Percentiles rank a stretch among this genome's conserved stretches.
Conservation (phyloP, 352 stramenopile species). For the Phytophthora ramorum region DNA sequence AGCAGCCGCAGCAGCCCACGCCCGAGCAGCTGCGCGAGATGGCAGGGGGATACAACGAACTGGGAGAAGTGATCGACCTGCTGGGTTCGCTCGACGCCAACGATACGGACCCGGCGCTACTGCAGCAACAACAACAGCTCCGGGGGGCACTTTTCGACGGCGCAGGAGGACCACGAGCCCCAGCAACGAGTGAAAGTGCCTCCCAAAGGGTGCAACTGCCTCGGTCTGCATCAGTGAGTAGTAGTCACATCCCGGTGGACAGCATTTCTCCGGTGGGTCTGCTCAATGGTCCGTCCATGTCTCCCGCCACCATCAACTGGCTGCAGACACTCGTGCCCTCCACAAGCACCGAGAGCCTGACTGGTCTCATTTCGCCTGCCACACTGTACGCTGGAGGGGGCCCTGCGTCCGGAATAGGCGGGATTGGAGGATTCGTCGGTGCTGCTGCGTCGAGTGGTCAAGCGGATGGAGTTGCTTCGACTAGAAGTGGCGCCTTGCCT, state of each 20-base stretch:
- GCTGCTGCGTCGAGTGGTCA: slow-evolving; percentile 14
- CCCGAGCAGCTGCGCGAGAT: slow-evolving; percentile 38
- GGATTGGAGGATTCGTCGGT: slow-evolving; percentile 19
- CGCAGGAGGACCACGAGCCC: not conserved
- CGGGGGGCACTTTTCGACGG: slow-evolving; percentile 5
- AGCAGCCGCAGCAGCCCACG: slow-evolving; percentile 13
- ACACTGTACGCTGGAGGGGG: slow-evolving; percentile 40
- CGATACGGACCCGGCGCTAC: slow-evolving; percentile 36
- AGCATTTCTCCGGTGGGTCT: slow-evolving; percentile 64
- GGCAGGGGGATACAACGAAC: slow-evolving; percentile 55
- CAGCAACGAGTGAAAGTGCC: not conserved
- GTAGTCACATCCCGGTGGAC: slow-evolving; percentile 47
- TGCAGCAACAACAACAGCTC: slow-evolving; percentile 19
- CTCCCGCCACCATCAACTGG: slow-evolving; percentile 79
- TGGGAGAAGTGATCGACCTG: slow-evolving; percentile 72
- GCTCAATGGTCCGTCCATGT: slow-evolving; percentile 71
- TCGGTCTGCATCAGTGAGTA: slow-evolving; percentile 51
- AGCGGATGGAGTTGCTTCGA: slow-evolving; percentile 18
- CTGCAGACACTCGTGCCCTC: slow-evolving; percentile 79
- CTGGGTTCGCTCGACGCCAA: slow-evolving; percentile 77
- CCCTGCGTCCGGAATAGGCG: slow-evolving; percentile 24
- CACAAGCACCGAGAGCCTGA: slow-evolving; percentile 65
- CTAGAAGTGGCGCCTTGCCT: slow-evolving; percentile 30
- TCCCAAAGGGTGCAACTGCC: slow-evolving; percentile 57
- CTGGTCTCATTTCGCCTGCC: slow-evolving; percentile 65